These are phyloP conservation scores for Globisporangium canariense DNA, from an alignment of 352 stramenopile genomes.

Conservation along the genomic window DNA sequence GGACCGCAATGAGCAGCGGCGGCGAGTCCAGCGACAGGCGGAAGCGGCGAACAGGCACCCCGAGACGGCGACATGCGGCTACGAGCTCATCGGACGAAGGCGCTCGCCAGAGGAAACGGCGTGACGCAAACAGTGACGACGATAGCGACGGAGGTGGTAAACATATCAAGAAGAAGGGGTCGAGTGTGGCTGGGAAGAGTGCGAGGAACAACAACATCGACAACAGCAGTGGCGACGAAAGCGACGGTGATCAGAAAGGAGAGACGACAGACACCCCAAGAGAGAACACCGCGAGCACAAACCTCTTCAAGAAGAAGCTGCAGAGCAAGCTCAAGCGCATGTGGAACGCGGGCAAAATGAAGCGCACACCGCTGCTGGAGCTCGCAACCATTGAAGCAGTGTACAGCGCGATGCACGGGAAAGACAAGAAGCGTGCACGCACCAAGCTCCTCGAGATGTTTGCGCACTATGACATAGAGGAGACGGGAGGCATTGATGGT, in stretches of 20 bases:
- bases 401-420: conserved; percentile 45
- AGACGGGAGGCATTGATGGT: conserved; percentile 27
- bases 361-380: conserved; percentile 49
- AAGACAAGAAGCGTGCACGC: conserved; percentile 36
- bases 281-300: background rate
- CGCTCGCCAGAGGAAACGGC: background rate
- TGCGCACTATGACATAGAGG: conserved; percentile 42
- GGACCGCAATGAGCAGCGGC: conserved; percentile 9
- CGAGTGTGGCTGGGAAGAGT: background rate
- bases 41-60: background rate
- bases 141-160: conserved; percentile 5
- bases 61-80: conserved; percentile 3
- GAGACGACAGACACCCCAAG: conserved; percentile 9
- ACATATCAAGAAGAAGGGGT: conserved; percentile 10
- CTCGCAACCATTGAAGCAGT: conserved; percentile 42
- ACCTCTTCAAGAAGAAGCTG: conserved; percentile 11
- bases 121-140: background rate
- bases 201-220: conserved; percentile 12
- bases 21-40: conserved; percentile 4
- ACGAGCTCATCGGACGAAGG: conserved; percentile 2
- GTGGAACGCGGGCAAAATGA: conserved; percentile 40
- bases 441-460: conserved; percentile 47
- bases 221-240: background rate
- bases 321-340: conserved; percentile 26
- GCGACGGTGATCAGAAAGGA: background rate